Evolutionary conservation across 352 stramenopile genomes (phyloP).

Genomic region (Phytophthora kernoviae): DNA sequence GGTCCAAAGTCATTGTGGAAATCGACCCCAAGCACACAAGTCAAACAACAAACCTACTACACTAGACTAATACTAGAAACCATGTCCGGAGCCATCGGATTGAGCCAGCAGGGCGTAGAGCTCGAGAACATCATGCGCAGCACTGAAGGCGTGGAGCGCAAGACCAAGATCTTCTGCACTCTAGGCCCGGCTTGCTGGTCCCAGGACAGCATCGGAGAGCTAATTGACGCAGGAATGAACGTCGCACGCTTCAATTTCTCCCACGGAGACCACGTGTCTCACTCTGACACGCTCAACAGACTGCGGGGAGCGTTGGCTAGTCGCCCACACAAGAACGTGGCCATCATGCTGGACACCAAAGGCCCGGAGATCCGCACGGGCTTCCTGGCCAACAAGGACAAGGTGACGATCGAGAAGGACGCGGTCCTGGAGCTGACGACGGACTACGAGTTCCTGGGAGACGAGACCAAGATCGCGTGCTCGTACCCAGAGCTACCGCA

Average conservation of each 20-base stretch:
- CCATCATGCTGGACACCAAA: conserved; percentile 97
- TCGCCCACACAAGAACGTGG: conserved; percentile 78
- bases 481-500: conserved; percentile 93
- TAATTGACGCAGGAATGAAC: conserved; percentile 94
- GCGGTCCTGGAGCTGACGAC: conserved; percentile 67
- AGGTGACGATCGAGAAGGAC: conserved; percentile 70
- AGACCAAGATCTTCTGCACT: conserved; percentile 93
- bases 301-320: conserved; percentile 64
- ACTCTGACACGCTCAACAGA: conserved; percentile 70
- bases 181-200: conserved; percentile 92
- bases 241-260: conserved; percentile 99
- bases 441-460: conserved; percentile 76
- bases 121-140: conserved; percentile 45
- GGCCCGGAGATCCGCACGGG: conserved; percentile 97
- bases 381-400: conserved; percentile 81
- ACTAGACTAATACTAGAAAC: not conserved
- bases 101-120: conserved; percentile 38
- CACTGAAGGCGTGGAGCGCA: conserved; percentile 43
- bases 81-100: conserved; percentile 39
- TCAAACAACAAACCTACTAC: not conserved
- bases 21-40: conserved; percentile 15
- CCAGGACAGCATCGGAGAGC: conserved; percentile 91
- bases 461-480: conserved; percentile 91
- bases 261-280: conserved; percentile 95
- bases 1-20: conserved; percentile 15